Evolutionary conservation across 1,284 basidiomycete genomes (phyloP), one percentile per base, ranked within the genome.

Genomic region (Malassezia brasiliensis): DNA sequence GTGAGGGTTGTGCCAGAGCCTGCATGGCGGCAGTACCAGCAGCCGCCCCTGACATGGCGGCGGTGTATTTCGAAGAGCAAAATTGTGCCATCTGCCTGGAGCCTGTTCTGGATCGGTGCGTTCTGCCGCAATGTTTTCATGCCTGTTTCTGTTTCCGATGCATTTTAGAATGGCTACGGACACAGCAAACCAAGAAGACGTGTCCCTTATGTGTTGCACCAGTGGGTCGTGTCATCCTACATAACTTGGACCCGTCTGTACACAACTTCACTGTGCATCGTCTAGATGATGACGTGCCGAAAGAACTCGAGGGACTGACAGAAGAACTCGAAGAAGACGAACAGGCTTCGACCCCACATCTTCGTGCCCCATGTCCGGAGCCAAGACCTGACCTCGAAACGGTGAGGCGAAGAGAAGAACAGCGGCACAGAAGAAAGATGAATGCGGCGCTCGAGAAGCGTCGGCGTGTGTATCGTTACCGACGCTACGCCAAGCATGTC

Each of bases 101-200:
- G 25, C 38, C 34, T 19, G 38, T 57, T 1, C 4, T 28, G 15
- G 55, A 57, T 28, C 50, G 55, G 2, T 52, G 50, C 12, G 25
- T 57, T 7, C 46, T 57, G 6, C 55, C 55, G 9, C 15, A 32
- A 19, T 56, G 54, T 25, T 56, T 56, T 34, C 54, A 56, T 31
- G 50, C 54, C 12, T 57, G 55, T 37, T 57, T 57, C 14, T 57
- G 55, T 32, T 52, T 57, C 17, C 10, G 1, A 8, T 57, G 55
- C 47, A 44, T 52, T 19, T 6, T 57, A 5, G 19, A 36, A 41
- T 57, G 55, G 55, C 32, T 46, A 14, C 32, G 17, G 5, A 48
- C 50, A 12, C 44, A 57, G 30, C 8, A 31, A 11, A 35, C 20
- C n/a, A 17, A 31, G 14, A 41, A 52, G 28, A 50, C 30, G 32